These are phyloP conservation scores for Periglandula ipomoeae DNA, from an alignment of 2,329 filamentous ascomycete species.

Conservation along the genomic window DNA sequence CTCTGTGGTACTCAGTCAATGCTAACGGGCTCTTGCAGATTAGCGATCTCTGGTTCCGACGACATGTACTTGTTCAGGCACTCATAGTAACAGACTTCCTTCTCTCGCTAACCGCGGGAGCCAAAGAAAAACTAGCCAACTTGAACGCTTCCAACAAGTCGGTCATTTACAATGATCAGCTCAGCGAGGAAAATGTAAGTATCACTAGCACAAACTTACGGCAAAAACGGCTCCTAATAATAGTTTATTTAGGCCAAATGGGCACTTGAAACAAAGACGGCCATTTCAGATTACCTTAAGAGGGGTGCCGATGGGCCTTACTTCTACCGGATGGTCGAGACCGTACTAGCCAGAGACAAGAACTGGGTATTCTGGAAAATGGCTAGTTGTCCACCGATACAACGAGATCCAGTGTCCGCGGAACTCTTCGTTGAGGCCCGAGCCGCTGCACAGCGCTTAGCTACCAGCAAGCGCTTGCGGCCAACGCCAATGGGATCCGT, in stretches of 20 bases:
- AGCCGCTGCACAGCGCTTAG: constrained; percentile 52
- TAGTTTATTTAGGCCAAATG: constrained; percentile 62
- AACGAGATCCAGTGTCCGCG: constrained; percentile 61
- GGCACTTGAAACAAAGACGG: constrained; percentile 67
- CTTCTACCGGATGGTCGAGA: constrained; percentile 95
- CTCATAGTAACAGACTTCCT: constrained; percentile 93
- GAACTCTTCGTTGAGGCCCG: constrained; percentile 63
- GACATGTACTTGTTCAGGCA: constrained; percentile 90
- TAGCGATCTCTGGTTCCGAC: constrained; percentile 85
- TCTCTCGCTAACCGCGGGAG: constrained; percentile 73
- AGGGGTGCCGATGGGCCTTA: constrained; percentile 77
- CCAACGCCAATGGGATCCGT: constrained; percentile 62
- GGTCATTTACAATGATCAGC: constrained; percentile 69
- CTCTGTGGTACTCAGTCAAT: too few relatives aligned
- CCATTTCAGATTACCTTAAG: constrained; percentile 76
- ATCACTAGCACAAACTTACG: background rate
- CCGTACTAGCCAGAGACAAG: constrained; percentile 88
- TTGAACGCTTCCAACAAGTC: constrained; percentile 68
- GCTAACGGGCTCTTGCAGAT: constrained; percentile 48
- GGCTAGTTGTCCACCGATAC: constrained; percentile 82
- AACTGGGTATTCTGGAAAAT: constrained; percentile 99
- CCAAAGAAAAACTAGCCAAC: constrained; percentile 69
- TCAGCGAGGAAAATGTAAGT: constrained; percentile 77
- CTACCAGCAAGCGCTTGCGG: constrained; percentile 62
- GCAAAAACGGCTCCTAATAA: background rate